Base-by-base conservation (phyloP, 345 rosid genomes). In the Lepidium aucheri region DNA sequence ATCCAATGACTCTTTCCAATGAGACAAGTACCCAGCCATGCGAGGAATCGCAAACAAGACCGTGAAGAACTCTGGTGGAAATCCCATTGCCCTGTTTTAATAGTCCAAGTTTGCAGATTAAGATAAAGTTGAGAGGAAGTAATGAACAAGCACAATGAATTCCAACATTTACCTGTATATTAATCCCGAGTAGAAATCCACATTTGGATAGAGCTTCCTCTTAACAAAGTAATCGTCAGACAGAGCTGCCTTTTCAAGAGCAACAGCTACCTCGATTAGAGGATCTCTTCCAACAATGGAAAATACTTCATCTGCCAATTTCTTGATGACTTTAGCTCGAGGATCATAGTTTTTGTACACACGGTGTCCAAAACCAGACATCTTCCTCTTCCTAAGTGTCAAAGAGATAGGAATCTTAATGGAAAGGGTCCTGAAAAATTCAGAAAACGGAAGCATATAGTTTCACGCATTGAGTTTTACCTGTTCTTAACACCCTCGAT, bases 291-390 rank as follows among this genome's bases (percentile, higher is more conserved):
- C 99, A 44, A 94, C 97, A 75, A 94, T 94, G 56, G 91, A 78
- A 69, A 90, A 90, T 22, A 94, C 99, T 82, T 94, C 96, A 74
- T 90, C 99, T 11, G 99, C 95, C 34, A 94, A 79, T 49, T 85
- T 90, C 75, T 72, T 88, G 17, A 94, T 91, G 82, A 90, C 95
- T 77, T 87, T 94, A 46, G 99, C 99, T 65, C 97, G 80, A 7
- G 99, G 99, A 69, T 90, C 97, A 56, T 94, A 94, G 86, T 87
- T 94, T 78, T 90, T 94, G 86, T 94, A 94, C 4, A 94, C 96
- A 55, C 97, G 96, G 72, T 94, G 97, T 30, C 99, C 97, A 80
- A 94, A 94, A 65, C 99, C 99, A n/a, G 96, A 94, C 99, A 94
- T 88, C 83, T 94, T 94, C 77, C 90, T 80, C 78, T 88, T 94